Evolutionary conservation across 352 stramenopile species (phyloP).

Genomic region (Phytophthora meadii): DNA sequence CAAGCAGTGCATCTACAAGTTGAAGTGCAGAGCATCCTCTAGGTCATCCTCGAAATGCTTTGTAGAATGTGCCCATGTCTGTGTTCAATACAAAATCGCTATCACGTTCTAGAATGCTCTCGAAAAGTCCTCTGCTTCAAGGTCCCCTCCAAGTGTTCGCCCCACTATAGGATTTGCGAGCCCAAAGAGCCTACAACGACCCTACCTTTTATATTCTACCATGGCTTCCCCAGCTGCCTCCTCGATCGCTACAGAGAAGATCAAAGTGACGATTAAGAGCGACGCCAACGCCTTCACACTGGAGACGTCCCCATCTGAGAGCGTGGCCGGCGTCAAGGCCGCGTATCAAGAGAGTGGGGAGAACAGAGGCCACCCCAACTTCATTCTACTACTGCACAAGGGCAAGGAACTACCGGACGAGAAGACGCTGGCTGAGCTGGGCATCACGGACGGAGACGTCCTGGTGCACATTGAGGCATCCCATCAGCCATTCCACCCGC

Average conservation of each 20-base stretch:
- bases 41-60: no score
- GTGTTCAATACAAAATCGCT: no score
- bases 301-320: conserved; percentile 75
- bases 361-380: conserved; percentile 53
- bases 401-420: conserved; percentile 87
- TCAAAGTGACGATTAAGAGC: conserved; percentile 87
- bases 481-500: conserved; percentile 86
- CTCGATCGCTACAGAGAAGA: conserved; percentile 37
- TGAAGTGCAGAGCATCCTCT: no score
- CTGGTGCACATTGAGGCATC: conserved; percentile 87
- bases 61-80: no score
- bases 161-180: conserved; percentile 19
- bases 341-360: conserved; percentile 82
- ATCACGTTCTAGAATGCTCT: neutral
- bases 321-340: conserved; percentile 83
- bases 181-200: conserved; percentile 3
- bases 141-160: neutral
- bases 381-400: conserved; percentile 87
- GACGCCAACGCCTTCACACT: conserved; percentile 71
- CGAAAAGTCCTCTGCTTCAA: conserved; percentile 15
- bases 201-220: no score
- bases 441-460: conserved; percentile 62
- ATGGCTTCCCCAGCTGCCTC: conserved; percentile 29
- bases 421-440: conserved; percentile 81
- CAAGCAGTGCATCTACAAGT: no score